Conservation (phyloP, 345 rosid genomes). For the Clausena lansium region DNA sequence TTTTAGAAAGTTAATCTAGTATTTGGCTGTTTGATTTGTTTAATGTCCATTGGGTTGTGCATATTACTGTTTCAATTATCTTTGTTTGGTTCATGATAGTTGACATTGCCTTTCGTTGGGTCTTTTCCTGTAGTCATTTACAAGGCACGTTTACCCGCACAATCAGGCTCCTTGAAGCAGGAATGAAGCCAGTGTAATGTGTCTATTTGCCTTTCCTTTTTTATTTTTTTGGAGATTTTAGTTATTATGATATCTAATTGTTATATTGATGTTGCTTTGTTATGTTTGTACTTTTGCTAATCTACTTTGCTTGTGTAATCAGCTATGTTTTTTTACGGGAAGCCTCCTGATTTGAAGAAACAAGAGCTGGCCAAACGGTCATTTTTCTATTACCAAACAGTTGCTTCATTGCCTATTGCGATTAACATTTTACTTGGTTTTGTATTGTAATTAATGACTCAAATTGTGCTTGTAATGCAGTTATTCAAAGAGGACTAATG, state of each 20-base stretch:
- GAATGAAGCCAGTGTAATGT: slow-evolving; percentile 88
- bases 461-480: slow-evolving; percentile 36
- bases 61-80: background rate
- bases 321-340: slow-evolving; percentile 90
- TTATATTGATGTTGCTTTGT: background rate
- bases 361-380: slow-evolving; percentile 92
- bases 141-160: slow-evolving; percentile 96
- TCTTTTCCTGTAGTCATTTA: slow-evolving; percentile 54
- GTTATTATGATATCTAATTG: too few relatives aligned
- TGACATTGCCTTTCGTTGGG: background rate
- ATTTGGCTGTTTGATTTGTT: background rate
- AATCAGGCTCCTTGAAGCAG: slow-evolving; percentile 91
- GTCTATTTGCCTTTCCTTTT: slow-evolving; percentile 10
- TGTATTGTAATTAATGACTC: background rate
- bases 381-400: background rate
- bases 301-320: slow-evolving; percentile 12
- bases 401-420: background rate
- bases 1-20: background rate
- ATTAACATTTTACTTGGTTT: background rate
- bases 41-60: background rate
- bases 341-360: slow-evolving; percentile 85
- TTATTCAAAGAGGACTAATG: slow-evolving; percentile 76
- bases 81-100: background rate
- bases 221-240: slow-evolving; percentile 8
- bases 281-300: slow-evolving; percentile 2